Conservation (phyloP, 2,329 filamentous ascomycete species). For the Albophoma yamanashiensis region DNA sequence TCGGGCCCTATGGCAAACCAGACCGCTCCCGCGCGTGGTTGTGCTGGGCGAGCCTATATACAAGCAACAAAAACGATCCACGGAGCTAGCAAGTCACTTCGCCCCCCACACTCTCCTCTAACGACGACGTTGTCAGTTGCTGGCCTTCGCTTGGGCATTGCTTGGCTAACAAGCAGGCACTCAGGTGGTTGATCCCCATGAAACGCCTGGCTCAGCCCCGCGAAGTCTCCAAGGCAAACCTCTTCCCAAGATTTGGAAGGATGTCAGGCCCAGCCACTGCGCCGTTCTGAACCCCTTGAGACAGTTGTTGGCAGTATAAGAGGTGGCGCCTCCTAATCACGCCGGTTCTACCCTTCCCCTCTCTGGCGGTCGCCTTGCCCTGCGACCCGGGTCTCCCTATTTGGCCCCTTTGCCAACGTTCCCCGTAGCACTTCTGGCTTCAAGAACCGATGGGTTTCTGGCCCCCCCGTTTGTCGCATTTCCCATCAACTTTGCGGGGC, state of each 20-base stretch:
- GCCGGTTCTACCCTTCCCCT: background rate
- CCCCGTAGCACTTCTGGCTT: too few species aligned
- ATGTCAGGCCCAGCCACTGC: background rate
- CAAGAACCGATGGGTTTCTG: background rate
- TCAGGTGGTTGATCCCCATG: too few species aligned
- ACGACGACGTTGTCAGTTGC: background rate
- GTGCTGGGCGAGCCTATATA: background rate
- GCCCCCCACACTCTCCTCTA: background rate
- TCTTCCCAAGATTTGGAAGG: background rate
- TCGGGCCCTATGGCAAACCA: background rate
- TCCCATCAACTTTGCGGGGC: background rate
- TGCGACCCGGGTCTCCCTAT: background rate
- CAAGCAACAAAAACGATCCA: background rate
- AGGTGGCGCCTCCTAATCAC: background rate
- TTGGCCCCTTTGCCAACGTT: background rate
- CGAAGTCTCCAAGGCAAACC: background rate
- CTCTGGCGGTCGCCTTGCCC: background rate
- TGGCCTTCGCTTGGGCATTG: background rate
- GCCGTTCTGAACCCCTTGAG: background rate
- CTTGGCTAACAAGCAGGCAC: background rate
- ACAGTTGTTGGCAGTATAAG: background rate
- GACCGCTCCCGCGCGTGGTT: background rate
- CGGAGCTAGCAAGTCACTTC: background rate
- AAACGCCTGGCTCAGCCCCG: background rate
- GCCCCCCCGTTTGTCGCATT: background rate